Percentiles rank a stretch among this genome's conserved stretches.
phyloP scores from a whole-genome alignment of 768 basidiomycete species.

The Amanita brunnescens region DNA sequence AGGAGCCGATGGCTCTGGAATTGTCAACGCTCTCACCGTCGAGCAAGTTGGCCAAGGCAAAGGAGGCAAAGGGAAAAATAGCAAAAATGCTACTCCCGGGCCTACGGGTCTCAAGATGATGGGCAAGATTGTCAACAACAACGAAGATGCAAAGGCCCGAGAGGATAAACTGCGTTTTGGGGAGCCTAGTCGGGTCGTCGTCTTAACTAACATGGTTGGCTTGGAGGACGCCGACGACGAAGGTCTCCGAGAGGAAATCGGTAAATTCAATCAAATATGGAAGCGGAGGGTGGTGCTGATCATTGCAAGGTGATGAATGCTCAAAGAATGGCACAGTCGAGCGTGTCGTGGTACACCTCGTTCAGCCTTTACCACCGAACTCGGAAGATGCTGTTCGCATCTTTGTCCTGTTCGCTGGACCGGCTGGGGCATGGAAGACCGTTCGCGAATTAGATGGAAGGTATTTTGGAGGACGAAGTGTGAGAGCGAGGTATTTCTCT shows the following conservation, averaged over 20 bases:
- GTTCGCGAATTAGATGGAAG: constrained; percentile 90
- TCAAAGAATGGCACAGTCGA: constrained; percentile 89
- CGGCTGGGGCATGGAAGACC: constrained; percentile 93
- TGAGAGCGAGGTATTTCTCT: constrained; percentile 76
- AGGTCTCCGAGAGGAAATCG: constrained; percentile 82
- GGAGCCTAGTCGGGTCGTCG: constrained; percentile 82
- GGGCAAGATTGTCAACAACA: constrained; percentile 87
- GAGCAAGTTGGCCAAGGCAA: constrained; percentile 51
- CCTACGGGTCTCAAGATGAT: constrained; percentile 33
- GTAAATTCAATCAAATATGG: constrained; percentile 29
- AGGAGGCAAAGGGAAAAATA: constrained; percentile 25
- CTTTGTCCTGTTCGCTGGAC: constrained; percentile 86
- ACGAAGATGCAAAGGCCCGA: constrained; percentile 69
- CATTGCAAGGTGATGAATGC: constrained; percentile 70
- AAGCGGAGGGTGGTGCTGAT: background rate
- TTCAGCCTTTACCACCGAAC: constrained; percentile 55
- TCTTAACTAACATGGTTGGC: constrained; percentile 86
- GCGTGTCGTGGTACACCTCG: constrained; percentile 75
- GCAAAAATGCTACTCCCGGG: constrained; percentile 13
- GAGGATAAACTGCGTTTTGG: constrained; percentile 81
- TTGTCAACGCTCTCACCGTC: constrained; percentile 82
- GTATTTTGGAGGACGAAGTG: constrained; percentile 81
- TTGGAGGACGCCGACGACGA: constrained; percentile 79
- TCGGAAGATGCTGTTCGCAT: constrained; percentile 83
- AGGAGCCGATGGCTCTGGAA: constrained; percentile 76